Evolutionary conservation across 805 yeast genomes (phyloP).

Genomic region (Yamadazyma nakazawae): DNA sequence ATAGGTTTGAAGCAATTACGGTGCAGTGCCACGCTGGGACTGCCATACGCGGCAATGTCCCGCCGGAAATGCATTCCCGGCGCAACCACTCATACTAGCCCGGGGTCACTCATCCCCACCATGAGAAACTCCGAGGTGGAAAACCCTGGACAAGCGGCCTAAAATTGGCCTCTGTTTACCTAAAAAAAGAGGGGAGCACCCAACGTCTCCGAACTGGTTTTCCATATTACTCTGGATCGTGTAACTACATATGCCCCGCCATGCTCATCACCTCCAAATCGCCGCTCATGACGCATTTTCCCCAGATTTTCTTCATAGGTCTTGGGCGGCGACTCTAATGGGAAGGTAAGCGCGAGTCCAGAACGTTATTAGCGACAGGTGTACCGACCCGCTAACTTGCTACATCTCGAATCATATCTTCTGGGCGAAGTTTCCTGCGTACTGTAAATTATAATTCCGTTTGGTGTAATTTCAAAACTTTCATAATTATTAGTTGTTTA

Average conservation of each 20-base stretch:
- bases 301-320: conserved; percentile 2
- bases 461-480: no score
- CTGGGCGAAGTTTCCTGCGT: no score
- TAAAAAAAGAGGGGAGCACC: background rate
- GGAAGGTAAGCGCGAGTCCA: conserved; percentile 2
- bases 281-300: conserved; percentile 4
- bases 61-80: background rate
- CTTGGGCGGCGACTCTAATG: background rate
- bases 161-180: background rate
- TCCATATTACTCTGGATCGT: background rate
- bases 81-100: background rate
- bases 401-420: background rate
- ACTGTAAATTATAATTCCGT: no score
- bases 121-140: conserved; percentile 1
- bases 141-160: background rate
- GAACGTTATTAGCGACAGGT: background rate
- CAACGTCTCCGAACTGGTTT: background rate
- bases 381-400: background rate
- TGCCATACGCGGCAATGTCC: conserved; percentile 2
- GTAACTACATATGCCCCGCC: background rate
- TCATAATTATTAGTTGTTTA: no score
- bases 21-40: background rate
- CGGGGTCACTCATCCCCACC: background rate
- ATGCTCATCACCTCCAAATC: background rate
- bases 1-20: background rate